Base-by-base conservation (phyloP, 306 rosid genomes). In the Datisca glomerata region DNA sequence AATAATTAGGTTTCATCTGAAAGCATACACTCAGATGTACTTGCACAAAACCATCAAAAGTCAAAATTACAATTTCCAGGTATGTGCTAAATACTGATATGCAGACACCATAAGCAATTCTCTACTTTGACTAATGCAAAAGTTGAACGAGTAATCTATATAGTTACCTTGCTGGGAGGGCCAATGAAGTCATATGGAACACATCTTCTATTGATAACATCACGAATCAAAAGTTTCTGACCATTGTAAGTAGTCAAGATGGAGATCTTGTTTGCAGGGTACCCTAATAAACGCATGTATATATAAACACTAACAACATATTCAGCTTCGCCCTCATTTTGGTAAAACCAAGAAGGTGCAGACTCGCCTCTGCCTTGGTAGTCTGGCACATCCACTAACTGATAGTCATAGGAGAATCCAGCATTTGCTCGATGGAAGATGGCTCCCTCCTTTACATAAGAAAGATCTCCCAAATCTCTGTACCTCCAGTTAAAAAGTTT, bases 171-270 rank as follows among this genome's bases (percentile, higher is more conserved):
- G 79, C 81, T 70, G 45, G 98, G 98, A 24, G 91, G 78, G 47
- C 98, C 98, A 45, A 89, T 84, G 81, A 77, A 84, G 51, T 80
- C 79, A 46, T 84, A 84, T 12, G 98, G 98, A 59, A 72, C 67
- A 44, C 98, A 89, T 55, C 98, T 78, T 65, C 98, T 66, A 46
- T 55, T 83, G 53, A 84, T 66, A 27, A 89, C 95, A 80, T 89
- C 95, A 14, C 95, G 93, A 64, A 89, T 80, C 49, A 89, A 71
- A 66, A 89, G 91, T 77, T 89, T 89, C 79, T 89, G 98, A 50
- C 98, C 98, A 66, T 89, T 89, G 75, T 89, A 89, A 14, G 98
- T 89, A 24, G 98, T 89, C 84, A 89, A 78, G 67, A 89, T 89
- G 22, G 98, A 89, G 61, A 89, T 89, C 68, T 80, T 89, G 61